A percentile compares a stretch with the other conserved stretches of the same genome.
These are phyloP conservation scores for Apiotrichum laibachii DNA, from an alignment of 1,284 basidiomycete species.

Conservation along the genomic window DNA sequence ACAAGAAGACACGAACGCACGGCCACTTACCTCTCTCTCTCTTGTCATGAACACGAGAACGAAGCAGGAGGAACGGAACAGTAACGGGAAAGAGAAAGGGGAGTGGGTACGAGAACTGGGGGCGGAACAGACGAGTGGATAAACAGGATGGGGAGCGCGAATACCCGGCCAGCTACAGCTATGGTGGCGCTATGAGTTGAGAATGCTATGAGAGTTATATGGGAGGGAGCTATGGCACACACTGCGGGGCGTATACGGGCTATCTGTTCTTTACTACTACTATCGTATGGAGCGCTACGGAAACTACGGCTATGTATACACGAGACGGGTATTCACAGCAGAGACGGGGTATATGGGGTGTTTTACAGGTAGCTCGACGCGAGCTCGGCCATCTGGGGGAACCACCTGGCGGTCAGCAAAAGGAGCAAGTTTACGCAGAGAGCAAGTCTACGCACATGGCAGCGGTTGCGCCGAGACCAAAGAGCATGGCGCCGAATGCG, in stretches of 20 bases:
- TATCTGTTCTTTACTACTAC: background rate
- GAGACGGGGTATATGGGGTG: background rate
- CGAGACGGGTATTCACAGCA: background rate
- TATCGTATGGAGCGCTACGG: slow-evolving; percentile 4
- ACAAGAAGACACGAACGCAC: background rate
- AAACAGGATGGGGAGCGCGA: background rate
- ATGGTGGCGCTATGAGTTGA: background rate
- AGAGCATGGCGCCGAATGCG: slow-evolving; percentile 46
- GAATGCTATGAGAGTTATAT: background rate
- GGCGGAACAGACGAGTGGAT: background rate
- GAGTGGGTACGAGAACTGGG: background rate
- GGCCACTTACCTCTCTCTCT: background rate
- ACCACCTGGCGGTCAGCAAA: slow-evolving; percentile 1
- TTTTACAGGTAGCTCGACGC: slow-evolving; percentile 5
- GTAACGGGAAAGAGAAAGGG: background rate
- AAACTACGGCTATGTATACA: slow-evolving; percentile 5
- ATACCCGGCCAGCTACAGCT: background rate
- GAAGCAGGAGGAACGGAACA: background rate
- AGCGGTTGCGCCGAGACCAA: slow-evolving; percentile 47
- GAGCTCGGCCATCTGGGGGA: slow-evolving; percentile 3
- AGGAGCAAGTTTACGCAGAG: background rate
- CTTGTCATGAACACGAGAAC: background rate
- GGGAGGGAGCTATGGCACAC: background rate
- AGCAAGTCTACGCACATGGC: slow-evolving; percentile 33
- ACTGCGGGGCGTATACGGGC: background rate